These are phyloP conservation scores for Didymella arachidicola DNA, from an alignment of 2,329 filamentous ascomycete species.

Conservation along the genomic window DNA sequence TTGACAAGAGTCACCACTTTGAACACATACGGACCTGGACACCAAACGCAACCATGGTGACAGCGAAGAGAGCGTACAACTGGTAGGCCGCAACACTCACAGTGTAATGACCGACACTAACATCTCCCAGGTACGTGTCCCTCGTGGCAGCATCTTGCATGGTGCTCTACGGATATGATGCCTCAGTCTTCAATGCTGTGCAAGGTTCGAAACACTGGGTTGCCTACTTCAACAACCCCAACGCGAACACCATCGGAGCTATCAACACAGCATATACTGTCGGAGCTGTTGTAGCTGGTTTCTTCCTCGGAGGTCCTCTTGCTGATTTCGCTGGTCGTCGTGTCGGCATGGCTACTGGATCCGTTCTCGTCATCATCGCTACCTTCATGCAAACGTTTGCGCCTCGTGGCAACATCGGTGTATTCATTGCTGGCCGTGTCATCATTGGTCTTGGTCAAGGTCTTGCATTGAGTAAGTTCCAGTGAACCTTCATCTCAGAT, in stretches of 20 bases:
- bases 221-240: conserved; percentile 65
- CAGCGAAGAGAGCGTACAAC: conserved; percentile 56
- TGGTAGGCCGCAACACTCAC: conserved; percentile 44
- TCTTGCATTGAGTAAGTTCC: conserved; percentile 64
- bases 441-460: conserved; percentile 75
- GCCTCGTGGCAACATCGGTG: conserved; percentile 64
- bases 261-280: conserved; percentile 76
- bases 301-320: conserved; percentile 71
- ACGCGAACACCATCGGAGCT: conserved; percentile 59
- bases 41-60: conserved; percentile 41
- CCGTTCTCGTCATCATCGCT: conserved; percentile 69
- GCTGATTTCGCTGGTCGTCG: conserved; percentile 70
- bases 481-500: no score
- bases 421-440: conserved; percentile 73
- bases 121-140: conserved; percentile 66
- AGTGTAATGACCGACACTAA: conserved; percentile 13
- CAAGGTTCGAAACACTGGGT: conserved; percentile 74
- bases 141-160: conserved; percentile 76
- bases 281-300: conserved; percentile 73
- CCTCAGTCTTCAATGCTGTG: conserved; percentile 75
- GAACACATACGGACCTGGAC: neutral
- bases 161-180: conserved; percentile 79
- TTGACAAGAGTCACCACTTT: conserved; percentile 16
- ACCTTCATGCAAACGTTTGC: conserved; percentile 74
- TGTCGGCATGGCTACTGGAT: conserved; percentile 70